A percentile compares a stretch with the other conserved stretches of the same genome.
phyloP scores from a whole-genome alignment of 2,329 filamentous ascomycete genomes.

The Alternaria infectoria region DNA sequence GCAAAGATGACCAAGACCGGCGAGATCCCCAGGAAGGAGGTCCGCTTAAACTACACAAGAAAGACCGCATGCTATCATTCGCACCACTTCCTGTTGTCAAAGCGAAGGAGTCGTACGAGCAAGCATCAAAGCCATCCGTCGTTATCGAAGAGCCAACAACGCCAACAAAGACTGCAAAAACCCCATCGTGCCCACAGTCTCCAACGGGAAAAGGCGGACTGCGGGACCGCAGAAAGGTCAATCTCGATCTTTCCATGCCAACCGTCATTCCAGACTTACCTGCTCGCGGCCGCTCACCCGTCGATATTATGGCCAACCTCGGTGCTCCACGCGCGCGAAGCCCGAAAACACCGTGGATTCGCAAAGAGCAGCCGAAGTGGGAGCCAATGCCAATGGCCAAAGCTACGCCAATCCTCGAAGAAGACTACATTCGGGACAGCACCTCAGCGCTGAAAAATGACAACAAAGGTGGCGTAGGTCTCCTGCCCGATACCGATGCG shows the following conservation, averaged over 20 bases:
- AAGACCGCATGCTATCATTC: conserved; percentile 15
- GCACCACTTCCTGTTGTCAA: conserved; percentile 3
- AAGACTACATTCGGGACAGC: conserved; percentile 8
- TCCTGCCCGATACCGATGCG: conserved; percentile 16
- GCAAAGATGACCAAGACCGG: conserved; percentile 1
- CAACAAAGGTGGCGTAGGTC: background rate
- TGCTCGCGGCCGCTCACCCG: conserved; percentile 20
- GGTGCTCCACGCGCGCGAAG: conserved; percentile 32
- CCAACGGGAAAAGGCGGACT: conserved; percentile 20
- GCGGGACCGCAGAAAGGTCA: conserved; percentile 37
- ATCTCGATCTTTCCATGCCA: conserved; percentile 37
- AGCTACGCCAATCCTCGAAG: conserved; percentile 20
- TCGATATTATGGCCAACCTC: conserved; percentile 17
- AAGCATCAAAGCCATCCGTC: background rate
- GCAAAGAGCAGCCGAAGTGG: conserved; percentile 19
- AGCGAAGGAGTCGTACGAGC: background rate
- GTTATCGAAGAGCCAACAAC: background rate
- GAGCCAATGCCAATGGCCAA: conserved; percentile 3
- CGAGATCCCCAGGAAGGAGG: background rate
- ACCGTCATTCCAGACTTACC: conserved; percentile 26
- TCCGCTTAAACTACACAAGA: conserved; percentile 7
- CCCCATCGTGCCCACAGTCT: background rate
- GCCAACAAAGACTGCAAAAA: background rate
- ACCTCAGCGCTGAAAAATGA: background rate
- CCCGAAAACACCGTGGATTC: conserved; percentile 34